Conservation (phyloP, 139 green algal genomes). For the Asterochloris erici region DNA sequence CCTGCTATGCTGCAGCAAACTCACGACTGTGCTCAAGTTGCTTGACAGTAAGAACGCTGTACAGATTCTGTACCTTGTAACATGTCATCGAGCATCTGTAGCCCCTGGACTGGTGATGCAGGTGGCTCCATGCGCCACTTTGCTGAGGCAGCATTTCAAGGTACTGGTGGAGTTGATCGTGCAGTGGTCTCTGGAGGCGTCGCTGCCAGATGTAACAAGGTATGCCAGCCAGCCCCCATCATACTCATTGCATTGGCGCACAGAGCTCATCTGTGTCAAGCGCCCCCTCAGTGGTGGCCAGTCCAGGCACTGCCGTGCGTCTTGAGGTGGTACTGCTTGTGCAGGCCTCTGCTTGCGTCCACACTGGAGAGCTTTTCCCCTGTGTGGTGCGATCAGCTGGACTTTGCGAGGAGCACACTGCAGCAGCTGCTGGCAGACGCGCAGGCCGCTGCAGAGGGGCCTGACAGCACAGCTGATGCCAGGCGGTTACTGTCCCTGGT, state of each 20-base stretch:
- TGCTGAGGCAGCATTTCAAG: slow-evolving; percentile 21
- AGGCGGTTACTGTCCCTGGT: too few relatives aligned
- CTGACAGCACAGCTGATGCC: not conserved
- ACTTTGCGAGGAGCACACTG: slow-evolving; percentile 6
- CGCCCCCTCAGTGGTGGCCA: too few relatives aligned
- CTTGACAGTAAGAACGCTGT: not conserved
- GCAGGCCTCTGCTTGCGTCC: slow-evolving; percentile 19
- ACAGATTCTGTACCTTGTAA: not conserved
- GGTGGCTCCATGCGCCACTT: slow-evolving; percentile 23
- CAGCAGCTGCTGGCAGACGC: slow-evolving; percentile 2
- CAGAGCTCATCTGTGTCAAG: too few relatives aligned
- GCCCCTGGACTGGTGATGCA: slow-evolving; percentile 2
- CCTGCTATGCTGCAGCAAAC: not conserved
- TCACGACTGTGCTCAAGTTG: not conserved
- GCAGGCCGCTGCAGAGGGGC: too few relatives aligned
- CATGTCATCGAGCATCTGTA: not conserved
- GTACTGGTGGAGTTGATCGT: slow-evolving; percentile 48
- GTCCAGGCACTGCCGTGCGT: too few relatives aligned
- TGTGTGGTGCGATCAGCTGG: slow-evolving; percentile 17
- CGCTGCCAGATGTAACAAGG: not conserved
- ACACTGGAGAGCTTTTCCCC: slow-evolving; percentile 18
- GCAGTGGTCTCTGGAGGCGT: slow-evolving; percentile 49
- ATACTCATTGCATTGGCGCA: not conserved
- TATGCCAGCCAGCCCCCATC: not conserved
- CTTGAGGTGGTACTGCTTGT: not conserved